Conservation (phyloP, 345 rosid genomes). For the Salix brachista region DNA sequence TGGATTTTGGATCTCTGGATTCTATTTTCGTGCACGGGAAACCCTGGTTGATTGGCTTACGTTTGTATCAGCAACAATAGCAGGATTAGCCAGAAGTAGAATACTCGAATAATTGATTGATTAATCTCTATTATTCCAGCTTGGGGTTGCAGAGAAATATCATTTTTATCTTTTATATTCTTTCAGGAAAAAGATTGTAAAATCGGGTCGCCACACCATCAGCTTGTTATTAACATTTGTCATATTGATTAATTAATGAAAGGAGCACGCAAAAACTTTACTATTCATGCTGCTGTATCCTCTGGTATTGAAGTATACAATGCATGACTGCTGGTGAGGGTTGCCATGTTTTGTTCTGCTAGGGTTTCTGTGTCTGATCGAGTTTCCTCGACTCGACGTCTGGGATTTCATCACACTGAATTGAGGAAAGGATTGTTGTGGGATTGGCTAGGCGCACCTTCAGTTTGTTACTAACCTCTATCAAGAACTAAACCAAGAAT, state of each 20-base stretch:
- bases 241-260: conserved; percentile 55
- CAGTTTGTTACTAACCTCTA: no score
- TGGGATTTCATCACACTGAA: background rate
- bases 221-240: conserved; percentile 51
- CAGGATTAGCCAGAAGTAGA: conserved; percentile 39
- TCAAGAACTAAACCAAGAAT: background rate
- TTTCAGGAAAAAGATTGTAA: conserved; percentile 39
- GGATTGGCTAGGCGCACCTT: background rate
- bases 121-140: conserved; percentile 29
- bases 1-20: conserved; percentile 24
- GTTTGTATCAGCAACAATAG: conserved; percentile 40
- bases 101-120: conserved; percentile 36
- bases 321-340: background rate
- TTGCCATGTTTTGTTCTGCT: background rate
- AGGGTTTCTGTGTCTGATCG: background rate
- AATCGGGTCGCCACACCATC: conserved; percentile 33
- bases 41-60: conserved; percentile 34
- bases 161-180: conserved; percentile 36
- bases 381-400: background rate
- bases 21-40: conserved; percentile 26
- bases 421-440: background rate
- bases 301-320: background rate
- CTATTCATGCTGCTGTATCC: background rate
- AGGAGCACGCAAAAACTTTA: conserved; percentile 1
- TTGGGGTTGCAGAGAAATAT: conserved; percentile 35